These are phyloP conservation scores for Elsinoe arachidis DNA, from an alignment of 2,329 filamentous ascomycete genomes.

Conservation along the genomic window DNA sequence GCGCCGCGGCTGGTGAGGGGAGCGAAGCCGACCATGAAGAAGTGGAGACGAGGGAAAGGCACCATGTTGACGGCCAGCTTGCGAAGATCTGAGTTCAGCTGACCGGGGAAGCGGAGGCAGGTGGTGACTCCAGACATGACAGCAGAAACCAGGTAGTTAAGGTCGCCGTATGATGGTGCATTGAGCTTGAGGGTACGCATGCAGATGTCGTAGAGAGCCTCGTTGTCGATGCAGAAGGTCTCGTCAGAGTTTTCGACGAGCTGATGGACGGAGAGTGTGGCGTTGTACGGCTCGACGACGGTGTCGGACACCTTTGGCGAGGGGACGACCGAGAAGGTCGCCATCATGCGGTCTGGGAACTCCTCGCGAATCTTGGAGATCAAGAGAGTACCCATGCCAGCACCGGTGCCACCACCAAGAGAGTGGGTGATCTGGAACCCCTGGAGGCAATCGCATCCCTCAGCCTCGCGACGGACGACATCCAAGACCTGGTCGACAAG, in stretches of 20 bases:
- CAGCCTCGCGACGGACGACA: conserved; percentile 96
- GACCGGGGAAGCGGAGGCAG: conserved; percentile 96
- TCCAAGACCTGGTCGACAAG: conserved; percentile 97
- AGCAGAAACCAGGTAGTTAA: conserved; percentile 98
- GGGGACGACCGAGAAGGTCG: conserved; percentile 97
- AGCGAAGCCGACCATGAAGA: conserved; percentile 99
- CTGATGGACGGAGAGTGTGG: conserved; percentile 97
- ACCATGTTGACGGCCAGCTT: conserved; percentile 99
- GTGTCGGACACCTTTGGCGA: conserved; percentile 99
- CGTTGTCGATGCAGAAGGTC: conserved; percentile 99
- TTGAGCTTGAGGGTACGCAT: conserved; percentile 99
- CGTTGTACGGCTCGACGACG: conserved; percentile 99
- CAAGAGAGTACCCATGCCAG: conserved; percentile 98
- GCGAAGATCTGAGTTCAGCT: conserved; percentile 99
- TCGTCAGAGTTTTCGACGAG: conserved; percentile 99
- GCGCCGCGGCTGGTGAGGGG: conserved; percentile 89
- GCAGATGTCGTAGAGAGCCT: conserved; percentile 99
- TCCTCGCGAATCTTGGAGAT: conserved; percentile 99
- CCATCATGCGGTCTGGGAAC: conserved; percentile 99
- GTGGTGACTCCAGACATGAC: conserved; percentile 99
- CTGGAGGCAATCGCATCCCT: conserved; percentile 98
- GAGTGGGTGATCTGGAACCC: conserved; percentile 99
- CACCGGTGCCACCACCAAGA: conserved; percentile 98
- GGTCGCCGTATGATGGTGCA: conserved; percentile 96
- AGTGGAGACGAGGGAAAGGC: conserved; percentile 99